Conservation (phyloP, 306 rosid genomes). For the Lathyrus tuberosus region DNA sequence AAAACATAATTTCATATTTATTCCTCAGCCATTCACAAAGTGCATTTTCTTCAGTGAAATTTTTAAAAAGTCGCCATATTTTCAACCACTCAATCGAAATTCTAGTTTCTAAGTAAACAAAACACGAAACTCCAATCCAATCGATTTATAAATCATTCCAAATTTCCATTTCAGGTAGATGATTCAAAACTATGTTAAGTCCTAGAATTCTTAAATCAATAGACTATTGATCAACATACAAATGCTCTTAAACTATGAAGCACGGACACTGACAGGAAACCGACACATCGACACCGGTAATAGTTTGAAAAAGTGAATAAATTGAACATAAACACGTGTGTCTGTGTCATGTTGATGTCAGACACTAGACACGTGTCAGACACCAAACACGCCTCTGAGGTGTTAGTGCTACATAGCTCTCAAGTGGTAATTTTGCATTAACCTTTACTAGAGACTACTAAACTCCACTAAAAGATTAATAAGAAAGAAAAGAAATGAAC, state of each 20-base stretch:
- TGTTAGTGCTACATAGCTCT: neutral
- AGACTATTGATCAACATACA: neutral
- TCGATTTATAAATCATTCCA: neutral
- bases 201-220: conserved; percentile 7
- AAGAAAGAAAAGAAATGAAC: neutral
- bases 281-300: too few relatives aligned
- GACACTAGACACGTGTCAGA: neutral
- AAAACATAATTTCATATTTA: conserved; percentile 13
- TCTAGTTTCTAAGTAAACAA: neutral
- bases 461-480: neutral
- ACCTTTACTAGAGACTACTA: neutral
- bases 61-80: neutral
- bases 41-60: neutral
- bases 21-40: conserved; percentile 5
- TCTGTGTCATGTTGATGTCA: neutral
- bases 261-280: too few relatives aligned
- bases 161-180: conserved; percentile 16
- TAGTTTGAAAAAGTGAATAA: too few relatives aligned
- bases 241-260: neutral
- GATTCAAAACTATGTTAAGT: neutral
- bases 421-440: conserved; percentile 3
- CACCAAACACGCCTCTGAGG: too few relatives aligned
- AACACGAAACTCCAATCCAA: conserved; percentile 1
- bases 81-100: neutral
- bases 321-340: too few relatives aligned